Base-by-base conservation (phyloP, 2,329 filamentous ascomycete genomes). In the Colletotrichum sp. region DNA sequence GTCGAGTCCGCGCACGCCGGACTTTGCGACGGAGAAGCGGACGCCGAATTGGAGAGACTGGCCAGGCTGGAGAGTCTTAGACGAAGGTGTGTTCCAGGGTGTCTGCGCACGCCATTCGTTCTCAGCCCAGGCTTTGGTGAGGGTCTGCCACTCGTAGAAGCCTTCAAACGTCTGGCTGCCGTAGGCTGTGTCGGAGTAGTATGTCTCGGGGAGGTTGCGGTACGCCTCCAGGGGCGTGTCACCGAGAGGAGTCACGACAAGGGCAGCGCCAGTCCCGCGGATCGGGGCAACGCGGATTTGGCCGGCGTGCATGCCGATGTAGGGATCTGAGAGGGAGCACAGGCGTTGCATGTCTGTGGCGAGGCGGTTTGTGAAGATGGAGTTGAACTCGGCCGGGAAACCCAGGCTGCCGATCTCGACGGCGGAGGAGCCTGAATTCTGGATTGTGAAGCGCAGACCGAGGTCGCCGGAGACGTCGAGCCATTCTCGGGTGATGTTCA, bases 361-460 rank as follows among this genome's bases (percentile, higher is more conserved):
- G 2, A 83, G 81, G 13, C 90, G 86, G 70, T 85, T 84, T 13
- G 88, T 91, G 79, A 92, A 92, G 78, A 93, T 92, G 81, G 88
- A 92, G 82, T 92, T 92, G 83, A 92, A 91, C 79, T 91, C 90
- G 21, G 90, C 87, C 0, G 91, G 90, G 70, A 92, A 88, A 0
- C 91, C 91, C 3, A 92, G 83, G 68, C 88, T 88, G 4, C 91
- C 91, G 8, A 92, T 81, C 74, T 92, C 90, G 2, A 92, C 68
- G 0, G 83, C 74, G 0, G 80, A 77, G 0, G 78, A 77, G 1
- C 81, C 87, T 0, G 81, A 81, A 73, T 92, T 92, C 16, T 83
- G 84, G 30, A 92, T 78, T 2, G 86, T 90, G 81, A 92, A 90
- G 24, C 85, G 85, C 13, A 92, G 82, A 6, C 85, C 88, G 4